Conservation (phyloP, 108 stramenopile genomes). For the Mediolabrus comicus region DNA sequence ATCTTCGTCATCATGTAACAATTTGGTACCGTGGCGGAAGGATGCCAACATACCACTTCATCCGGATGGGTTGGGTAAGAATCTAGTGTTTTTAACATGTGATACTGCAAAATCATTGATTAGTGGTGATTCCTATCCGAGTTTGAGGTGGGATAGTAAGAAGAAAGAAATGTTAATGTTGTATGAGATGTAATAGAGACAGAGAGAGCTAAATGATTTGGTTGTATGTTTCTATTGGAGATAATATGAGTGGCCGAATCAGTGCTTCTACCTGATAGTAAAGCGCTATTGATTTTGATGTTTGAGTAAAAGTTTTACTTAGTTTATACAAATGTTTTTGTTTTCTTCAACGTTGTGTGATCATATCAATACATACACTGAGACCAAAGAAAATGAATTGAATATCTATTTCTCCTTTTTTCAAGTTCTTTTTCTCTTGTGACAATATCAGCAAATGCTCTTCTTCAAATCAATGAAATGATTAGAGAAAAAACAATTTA, state of each 20-base stretch:
- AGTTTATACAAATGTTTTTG: too few relatives aligned
- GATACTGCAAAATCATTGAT: constrained; percentile 53
- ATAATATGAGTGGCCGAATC: too few relatives aligned
- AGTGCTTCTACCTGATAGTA: too few relatives aligned
- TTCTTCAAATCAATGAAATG: background rate
- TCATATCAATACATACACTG: constrained; percentile 10
- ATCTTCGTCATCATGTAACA: constrained; percentile 13
- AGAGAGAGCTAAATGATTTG: too few relatives aligned
- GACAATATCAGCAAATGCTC: constrained; percentile 1
- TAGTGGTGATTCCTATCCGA: constrained; percentile 52
- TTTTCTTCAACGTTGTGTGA: background rate
- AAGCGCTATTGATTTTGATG: too few relatives aligned
- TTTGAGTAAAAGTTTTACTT: too few relatives aligned
- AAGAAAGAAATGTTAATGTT: constrained; percentile 16
- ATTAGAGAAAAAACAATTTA: background rate
- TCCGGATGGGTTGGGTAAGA: constrained; percentile 55
- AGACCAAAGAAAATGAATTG: background rate
- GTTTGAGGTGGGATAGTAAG: constrained; percentile 38
- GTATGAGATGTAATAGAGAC: constrained; percentile 14
- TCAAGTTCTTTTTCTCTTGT: background rate
- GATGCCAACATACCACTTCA: constrained; percentile 63
- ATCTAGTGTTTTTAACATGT: constrained; percentile 62
- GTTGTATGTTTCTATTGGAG: too few relatives aligned
- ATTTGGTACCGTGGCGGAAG: constrained; percentile 55
- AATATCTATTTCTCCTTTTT: background rate